phyloP scores from a whole-genome alignment of 192 early-diverging fungal species.

The Gonapodya sp. region DNA sequence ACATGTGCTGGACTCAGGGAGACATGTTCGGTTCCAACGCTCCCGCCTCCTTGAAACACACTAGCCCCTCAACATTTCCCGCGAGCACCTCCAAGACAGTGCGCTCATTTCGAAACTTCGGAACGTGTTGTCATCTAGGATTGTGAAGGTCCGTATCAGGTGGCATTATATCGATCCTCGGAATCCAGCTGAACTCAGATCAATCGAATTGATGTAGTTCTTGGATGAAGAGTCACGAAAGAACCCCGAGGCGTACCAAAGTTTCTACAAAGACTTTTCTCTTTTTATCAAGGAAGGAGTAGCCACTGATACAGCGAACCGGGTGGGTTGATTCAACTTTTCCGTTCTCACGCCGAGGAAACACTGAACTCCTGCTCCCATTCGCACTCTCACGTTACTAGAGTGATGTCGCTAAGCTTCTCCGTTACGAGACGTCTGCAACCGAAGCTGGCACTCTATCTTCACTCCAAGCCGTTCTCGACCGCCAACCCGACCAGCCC shows the following conservation, averaged over 20 bases:
- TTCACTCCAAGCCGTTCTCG: neutral
- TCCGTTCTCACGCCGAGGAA: too few relatives aligned
- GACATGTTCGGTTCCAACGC: too few relatives aligned
- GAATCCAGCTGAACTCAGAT: neutral
- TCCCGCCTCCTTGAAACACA: neutral
- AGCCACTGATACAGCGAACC: constrained; percentile 3
- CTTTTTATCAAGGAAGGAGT: constrained; percentile 16
- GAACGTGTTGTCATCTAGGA: constrained; percentile 12
- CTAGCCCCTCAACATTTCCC: constrained; percentile 15
- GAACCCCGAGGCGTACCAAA: constrained; percentile 13
- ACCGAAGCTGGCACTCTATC: constrained; percentile 11
- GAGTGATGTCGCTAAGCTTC: constrained; percentile 13
- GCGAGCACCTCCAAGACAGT: constrained; percentile 15
- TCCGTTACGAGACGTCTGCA: constrained; percentile 11
- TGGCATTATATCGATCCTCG: neutral
- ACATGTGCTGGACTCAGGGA: too few relatives aligned
- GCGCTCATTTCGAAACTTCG: constrained; percentile 12
- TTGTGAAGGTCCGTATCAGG: constrained; percentile 9
- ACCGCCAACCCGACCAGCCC: constrained; percentile 7
- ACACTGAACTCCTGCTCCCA: neutral
- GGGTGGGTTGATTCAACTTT: neutral
- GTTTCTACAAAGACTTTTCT: constrained; percentile 13
- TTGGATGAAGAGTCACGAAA: constrained; percentile 13
- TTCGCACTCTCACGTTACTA: neutral
- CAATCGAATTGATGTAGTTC: neutral